Base-by-base conservation (phyloP, 2,329 filamentous ascomycete genomes). In the Zymoseptoria brevis region DNA sequence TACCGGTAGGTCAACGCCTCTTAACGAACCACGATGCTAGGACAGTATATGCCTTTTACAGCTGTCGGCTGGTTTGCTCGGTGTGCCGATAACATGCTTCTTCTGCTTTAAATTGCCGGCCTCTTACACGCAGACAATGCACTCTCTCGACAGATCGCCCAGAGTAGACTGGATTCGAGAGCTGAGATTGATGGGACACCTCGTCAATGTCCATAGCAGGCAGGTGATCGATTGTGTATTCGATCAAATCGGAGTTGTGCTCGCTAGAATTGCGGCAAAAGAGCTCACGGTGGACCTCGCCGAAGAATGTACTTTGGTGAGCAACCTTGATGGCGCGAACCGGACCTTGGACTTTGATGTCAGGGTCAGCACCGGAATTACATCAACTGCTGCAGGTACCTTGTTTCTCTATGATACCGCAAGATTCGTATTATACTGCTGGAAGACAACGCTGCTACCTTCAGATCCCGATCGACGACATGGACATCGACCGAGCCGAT, bases 401-500 rank as follows among this genome's bases (percentile, higher is more conserved):
- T n/a, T 45, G 35, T 16, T 6, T 4, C 35, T 5, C n/a, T 16
- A n/a, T 45, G 5, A 16, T 7, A 45, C 35, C 16, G 4, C 22
- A 29, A 8, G n/a, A 26, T 29, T 8, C 2, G 29, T 53, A 30
- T 3, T 24, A 53, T 9, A 26, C 2, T 13, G 30, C 51, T 8
- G 8, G 2, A 4, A 24, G 19, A 21, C 1, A 8, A n/a, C 51
- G 8, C 22, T 19, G 29, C 51, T 29, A 13, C 16, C 51, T 16
- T 13, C 26, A 26, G 2, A 29, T 26, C 24, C 8, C 51, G 8
- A 53, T 16, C 35, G 13, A n/a, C 13, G 13, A 9, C 8, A 29
- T 53, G 19, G 13, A 24, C 22, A 53, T 53, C 11, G 19, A 53
- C 13, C 45, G 62, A 60, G 57, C 59, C 6, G 64, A 66, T 53